Base-by-base conservation (phyloP, 768 basidiomycete genomes). In the Amanita pallidorosea region DNA sequence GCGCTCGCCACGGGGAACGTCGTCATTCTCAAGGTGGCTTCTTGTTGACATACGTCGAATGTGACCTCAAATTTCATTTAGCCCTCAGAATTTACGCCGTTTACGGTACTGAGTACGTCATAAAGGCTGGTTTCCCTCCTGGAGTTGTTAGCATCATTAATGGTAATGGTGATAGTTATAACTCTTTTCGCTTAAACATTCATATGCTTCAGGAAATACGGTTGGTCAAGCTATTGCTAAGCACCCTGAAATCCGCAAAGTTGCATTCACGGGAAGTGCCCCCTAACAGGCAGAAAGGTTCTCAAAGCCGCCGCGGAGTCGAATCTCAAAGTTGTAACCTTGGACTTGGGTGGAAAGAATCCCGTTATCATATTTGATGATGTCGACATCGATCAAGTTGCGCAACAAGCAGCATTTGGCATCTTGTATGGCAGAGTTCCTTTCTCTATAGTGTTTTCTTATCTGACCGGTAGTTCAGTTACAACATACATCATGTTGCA, bases 1-100 rank as follows among this genome's bases (percentile, higher is more conserved):
- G 86, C 87, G 1, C 72, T 91, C 35, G 87, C 88, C 2, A 78
- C 79, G 2, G 89, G 88, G 51, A 88, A 87, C 63, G 69, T 75
- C 0, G 65, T 89, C 53, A 69, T 91, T 42, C 65, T 90, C 61
- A 90, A 89, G 61, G 69, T 63, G 41, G 1, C 53, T 52, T 33
- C 23, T 37, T 33, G 6, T 25, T 20, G 34, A 12, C 22, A 17
- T 35, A 11, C 13, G 9, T 17, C 17, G 8, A 13, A n/a, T 8
- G 8, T 49, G 53, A 7, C 45, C 7, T 40, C n/a, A 22, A 6
- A 23, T 17, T 45, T 13, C n/a, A n/a, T 45, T n/a, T 38, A 64
- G 69, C 85, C 86, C 6, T 87, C 86, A 3, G 86, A 87, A 56
- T 66, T 85, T 45, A 86, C 86, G 0, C 85, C 87, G 5, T 65